Conservation (phyloP, 371 early-diverging fungal genomes). For the Mucor saturninus region DNA sequence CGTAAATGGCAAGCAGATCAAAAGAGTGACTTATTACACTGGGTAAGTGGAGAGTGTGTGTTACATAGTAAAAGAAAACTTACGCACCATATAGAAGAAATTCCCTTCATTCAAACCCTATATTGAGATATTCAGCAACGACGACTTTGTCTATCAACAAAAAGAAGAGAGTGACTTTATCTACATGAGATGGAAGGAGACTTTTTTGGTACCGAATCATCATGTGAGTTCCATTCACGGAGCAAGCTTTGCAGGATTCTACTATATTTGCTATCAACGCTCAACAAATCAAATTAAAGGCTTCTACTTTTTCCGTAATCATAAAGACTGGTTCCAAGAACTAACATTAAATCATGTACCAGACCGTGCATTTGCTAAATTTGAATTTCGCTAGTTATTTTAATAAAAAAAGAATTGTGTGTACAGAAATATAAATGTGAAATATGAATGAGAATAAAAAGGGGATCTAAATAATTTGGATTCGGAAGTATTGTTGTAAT, state of each 20-base stretch:
- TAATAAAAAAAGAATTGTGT: background rate
- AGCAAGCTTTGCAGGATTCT: slow-evolving; percentile 95
- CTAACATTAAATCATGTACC: slow-evolving; percentile 69
- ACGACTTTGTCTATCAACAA: slow-evolving; percentile 72
- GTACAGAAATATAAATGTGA: background rate
- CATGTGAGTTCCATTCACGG: slow-evolving; percentile 82
- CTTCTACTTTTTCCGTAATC: slow-evolving; percentile 78
- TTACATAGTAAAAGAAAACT: background rate
- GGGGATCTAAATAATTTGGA: slow-evolving; percentile 68
- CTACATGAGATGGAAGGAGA: slow-evolving; percentile 98
- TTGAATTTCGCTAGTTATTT: slow-evolving; percentile 61
- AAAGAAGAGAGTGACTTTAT: slow-evolving; percentile 67
- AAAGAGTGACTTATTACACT: slow-evolving; percentile 74
- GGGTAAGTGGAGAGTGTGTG: slow-evolving; percentile 57
- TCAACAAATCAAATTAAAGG: slow-evolving; percentile 80
- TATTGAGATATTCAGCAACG: slow-evolving; percentile 66
- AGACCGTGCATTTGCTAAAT: slow-evolving; percentile 52
- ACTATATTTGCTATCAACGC: slow-evolving; percentile 88
- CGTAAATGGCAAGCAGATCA: slow-evolving; percentile 86
- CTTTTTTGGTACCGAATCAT: slow-evolving; percentile 95
- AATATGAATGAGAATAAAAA: background rate
- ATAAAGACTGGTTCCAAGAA: slow-evolving; percentile 78
- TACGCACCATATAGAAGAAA: slow-evolving; percentile 20
- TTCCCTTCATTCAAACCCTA: slow-evolving; percentile 55
- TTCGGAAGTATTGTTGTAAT: slow-evolving; percentile 85